Base-by-base conservation (phyloP, 805 yeast genomes). In the Yamadazyma sp. region DNA sequence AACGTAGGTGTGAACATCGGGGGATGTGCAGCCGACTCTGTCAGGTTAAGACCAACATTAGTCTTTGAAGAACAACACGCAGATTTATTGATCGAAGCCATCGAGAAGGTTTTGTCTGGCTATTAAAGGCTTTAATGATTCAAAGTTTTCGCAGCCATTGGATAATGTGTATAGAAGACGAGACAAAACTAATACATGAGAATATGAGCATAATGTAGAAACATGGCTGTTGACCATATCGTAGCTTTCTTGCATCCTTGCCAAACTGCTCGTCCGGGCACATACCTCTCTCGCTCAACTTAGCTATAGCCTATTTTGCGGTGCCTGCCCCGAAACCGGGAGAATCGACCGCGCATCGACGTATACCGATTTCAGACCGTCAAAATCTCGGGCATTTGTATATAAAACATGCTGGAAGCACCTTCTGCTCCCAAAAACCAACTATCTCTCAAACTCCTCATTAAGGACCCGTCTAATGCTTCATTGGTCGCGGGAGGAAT, bases 41-140 rank as follows among this genome's bases (percentile, higher is more conserved):
- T 86, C 35, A 80, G 95, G 68, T 71, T 85, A 60, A 78, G 95
- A 68, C 95, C 95, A 44, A 74, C 86, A 30, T 67, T 85, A 52
- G 78, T 80, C 14, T 85, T 85, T 59, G 89, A 83, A 69, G 76
- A 81, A 66, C 80, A 80, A 64, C 95, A 85, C 54, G 91, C 85
- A 39, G 87, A 84, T 49, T 60, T 84, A 39, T 71, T 84, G 49
- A 55, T 83, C 37, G 60, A 55, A 13, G 64, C 59, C 15, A 55
- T 69, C 31, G 72, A 65, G 35, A 54, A 64, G 48, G 61, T 66
- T 27, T 55, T 69, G 46, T 55, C 70, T 31, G n/a, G 23, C 53
- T 34, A 32, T 43, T 31, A 38, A 38, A 25, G 16, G 4, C 14
- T 25, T n/a, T 4, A 13, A 9, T 25, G 14, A 6, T 3, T n/a